These are phyloP conservation scores for Sporothrix phasma DNA, from an alignment of 2,329 filamentous ascomycete species.

Conservation along the genomic window DNA sequence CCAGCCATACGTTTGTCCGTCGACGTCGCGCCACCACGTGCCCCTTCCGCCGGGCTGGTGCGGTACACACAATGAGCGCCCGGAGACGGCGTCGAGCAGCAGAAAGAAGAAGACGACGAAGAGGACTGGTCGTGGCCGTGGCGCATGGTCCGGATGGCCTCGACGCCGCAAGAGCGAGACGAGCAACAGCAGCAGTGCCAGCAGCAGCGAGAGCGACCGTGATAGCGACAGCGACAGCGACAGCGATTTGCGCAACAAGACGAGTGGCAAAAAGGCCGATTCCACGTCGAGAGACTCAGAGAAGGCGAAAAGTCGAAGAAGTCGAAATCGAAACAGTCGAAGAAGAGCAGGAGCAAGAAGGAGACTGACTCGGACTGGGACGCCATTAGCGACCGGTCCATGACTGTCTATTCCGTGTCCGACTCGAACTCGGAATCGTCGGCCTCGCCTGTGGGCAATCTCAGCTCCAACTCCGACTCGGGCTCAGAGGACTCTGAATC, in stretches of 20 bases:
- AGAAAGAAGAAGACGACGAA: not conserved
- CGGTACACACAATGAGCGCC: not conserved
- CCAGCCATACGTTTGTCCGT: conserved; percentile 2
- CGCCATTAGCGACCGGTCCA: not conserved
- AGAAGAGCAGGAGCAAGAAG: not conserved
- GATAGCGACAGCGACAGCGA: not conserved
- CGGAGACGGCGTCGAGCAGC: not conserved
- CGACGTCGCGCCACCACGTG: not conserved
- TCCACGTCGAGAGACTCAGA: too few species aligned
- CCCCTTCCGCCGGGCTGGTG: not conserved
- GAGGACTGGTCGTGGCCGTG: not conserved
- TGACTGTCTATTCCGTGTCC: not conserved
- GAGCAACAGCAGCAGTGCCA: not conserved
- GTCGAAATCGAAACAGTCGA: not conserved
- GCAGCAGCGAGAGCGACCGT: not conserved
- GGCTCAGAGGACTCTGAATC: too few species aligned
- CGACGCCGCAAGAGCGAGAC: not conserved
- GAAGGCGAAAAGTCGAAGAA: not conserved
- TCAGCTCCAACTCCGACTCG: not conserved
- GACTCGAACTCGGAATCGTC: not conserved
- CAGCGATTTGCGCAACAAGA: not conserved
- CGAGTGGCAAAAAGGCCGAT: not conserved
- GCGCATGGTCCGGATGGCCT: not conserved
- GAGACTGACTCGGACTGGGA: conserved; percentile 22
- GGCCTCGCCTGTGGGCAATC: not conserved